Evolutionary conservation across 1,284 basidiomycete species (phyloP), one percentile per base, ranked within the genome.

Genomic region (Ganoderma resinaceum): DNA sequence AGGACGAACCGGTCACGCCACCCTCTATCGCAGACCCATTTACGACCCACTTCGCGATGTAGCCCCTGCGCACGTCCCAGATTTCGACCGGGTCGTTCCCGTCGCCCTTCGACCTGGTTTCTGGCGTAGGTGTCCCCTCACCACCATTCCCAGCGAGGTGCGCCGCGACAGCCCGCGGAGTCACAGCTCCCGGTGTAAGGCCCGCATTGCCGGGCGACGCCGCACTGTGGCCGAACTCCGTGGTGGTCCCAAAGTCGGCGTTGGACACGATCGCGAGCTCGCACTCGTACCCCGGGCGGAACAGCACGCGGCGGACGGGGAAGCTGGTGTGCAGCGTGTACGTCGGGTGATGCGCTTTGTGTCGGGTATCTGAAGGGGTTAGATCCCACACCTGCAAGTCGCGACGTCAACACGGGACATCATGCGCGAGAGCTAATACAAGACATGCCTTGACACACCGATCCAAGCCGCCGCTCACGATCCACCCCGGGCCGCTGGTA

Each of bases 11-110:
- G 23, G 89, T 89, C 8, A 91, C 87, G 35, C 89, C 89, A 16
- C 92, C 91, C 68, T 94, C 92, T 2, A 82, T 82, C 12, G 86
- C 82, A 18, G 86, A 88, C 26, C 87, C 87, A 26, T 83, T 84
- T 6, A 96, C 84, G 0, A 87, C 85, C 88, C 95, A 96, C 79
- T 96, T 96, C 6, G 93, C 89, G 58, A 96, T 85, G 84, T 92
- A 92, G 4, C 89, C 88, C 43, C 95, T 83, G 49, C 95, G 84
- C 0, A 95, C 93, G 76, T 97, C 95, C 95, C 95, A 97, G 23
- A 96, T 90, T 76, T 96, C 94, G 29, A 96, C 84, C 0, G 86
- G 81, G 75, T 93, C 90, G 1, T 87, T 86, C 5, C 78, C 81
- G 62, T 67, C 80, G 61, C 72, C 80, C 71, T 61, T 76, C 67